Evolutionary conservation across 2,329 filamentous ascomycete genomes (phyloP).

Genomic region (Cladosporium phlei): DNA sequence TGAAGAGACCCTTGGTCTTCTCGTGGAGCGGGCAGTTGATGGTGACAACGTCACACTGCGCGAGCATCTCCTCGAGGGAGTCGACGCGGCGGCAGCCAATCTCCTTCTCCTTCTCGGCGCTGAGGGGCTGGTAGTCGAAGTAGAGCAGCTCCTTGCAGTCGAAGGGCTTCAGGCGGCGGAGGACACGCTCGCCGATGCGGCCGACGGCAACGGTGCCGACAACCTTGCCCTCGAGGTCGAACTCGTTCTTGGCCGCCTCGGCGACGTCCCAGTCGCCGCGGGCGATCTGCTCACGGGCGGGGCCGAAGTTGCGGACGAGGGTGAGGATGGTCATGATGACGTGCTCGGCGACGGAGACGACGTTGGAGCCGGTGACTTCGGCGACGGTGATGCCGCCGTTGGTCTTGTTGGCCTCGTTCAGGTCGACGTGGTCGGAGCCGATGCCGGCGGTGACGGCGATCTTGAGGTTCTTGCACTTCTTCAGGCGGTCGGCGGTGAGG

Average conservation of each 20-base stretch:
- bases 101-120: conserved; percentile 81
- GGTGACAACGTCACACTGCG: conserved; percentile 93
- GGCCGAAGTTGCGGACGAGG: conserved; percentile 96
- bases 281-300: conserved; percentile 89
- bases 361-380: conserved; percentile 96
- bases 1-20: conserved; percentile 93
- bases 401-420: conserved; percentile 95
- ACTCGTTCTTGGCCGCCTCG: conserved; percentile 95
- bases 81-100: conserved; percentile 91
- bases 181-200: conserved; percentile 95
- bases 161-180: conserved; percentile 92
- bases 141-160: conserved; percentile 99
- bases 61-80: conserved; percentile 84
- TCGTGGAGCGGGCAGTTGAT: conserved; percentile 99
- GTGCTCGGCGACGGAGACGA: conserved; percentile 97
- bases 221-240: conserved; percentile 93
- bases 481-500: conserved; percentile 90
- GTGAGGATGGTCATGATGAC: conserved; percentile 98
- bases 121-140: conserved; percentile 97
- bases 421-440: conserved; percentile 96
- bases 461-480: conserved; percentile 98
- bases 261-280: conserved; percentile 92
- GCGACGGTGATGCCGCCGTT: conserved; percentile 96
- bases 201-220: conserved; percentile 97
- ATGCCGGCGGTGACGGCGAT: conserved; percentile 95